Evolutionary conservation across 371 early-diverging fungal genomes (phyloP), one percentile per base, ranked within the genome.

Genomic region (Encephalitozoon cuniculi): DNA sequence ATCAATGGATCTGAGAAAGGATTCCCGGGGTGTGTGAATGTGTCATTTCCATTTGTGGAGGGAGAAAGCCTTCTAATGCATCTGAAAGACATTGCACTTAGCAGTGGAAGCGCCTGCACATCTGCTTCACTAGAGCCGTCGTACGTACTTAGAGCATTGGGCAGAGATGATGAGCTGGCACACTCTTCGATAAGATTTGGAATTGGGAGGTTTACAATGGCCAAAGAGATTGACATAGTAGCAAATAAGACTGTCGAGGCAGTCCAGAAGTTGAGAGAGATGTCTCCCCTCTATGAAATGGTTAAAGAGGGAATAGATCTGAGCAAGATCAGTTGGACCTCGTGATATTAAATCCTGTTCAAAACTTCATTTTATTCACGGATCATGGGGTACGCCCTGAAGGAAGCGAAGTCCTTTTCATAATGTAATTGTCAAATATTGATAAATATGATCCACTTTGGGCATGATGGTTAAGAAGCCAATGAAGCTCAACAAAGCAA

Each of bases 281-380:
- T 98, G 92, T 91, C 91, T 46, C 99, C 99, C 9, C 88, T 98
- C 40, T 96, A 95, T 93, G 99, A 98, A 86, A 98, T 95, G 95
- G 83, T 76, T 9, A 65, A 80, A 51, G 79, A 83, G 68, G 86
- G 86, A 12, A 79, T 85, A 23, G 84, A 86, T 76, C 52, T 84
- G 23, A 80, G 52, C 40, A 68, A 59, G 46, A 79, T 79, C 41
- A 71, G 75, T 39, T 79, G 79, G 79, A 18, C 40, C 15, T 46
- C 79, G 7, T 79, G 32, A 54, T 11, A 40, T 40, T 40, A 18
- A 43, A 34, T 34, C 4, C 15, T 2, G 9, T 59, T 4, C 15
- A 46, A 46, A 21, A 18, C 1, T 18, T 46, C 15, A 46, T 21
- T 46, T 21, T 21, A 9, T 9, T 46, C 21, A 3, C 21, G 21